A percentile compares a stretch with the other conserved stretches of the same genome.
Conservation (phyloP, 2,329 filamentous ascomycete genomes). For the Aspergillus thermomutatus region DNA sequence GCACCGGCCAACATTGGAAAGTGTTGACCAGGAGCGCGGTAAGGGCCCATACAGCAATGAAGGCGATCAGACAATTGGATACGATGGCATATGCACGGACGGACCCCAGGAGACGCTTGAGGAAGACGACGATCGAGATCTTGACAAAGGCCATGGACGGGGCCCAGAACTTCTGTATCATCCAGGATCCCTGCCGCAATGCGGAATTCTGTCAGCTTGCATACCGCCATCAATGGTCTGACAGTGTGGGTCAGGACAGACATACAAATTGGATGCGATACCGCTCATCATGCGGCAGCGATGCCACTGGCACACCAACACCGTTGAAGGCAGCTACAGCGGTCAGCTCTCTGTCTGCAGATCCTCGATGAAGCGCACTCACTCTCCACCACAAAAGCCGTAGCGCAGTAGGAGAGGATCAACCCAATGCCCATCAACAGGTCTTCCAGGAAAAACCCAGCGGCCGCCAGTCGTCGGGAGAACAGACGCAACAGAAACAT, state of each 20-base stretch:
- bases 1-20: slow-evolving; percentile 10
- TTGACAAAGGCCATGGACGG: slow-evolving; percentile 11
- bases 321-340: slow-evolving; percentile 10
- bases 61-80: slow-evolving; percentile 7
- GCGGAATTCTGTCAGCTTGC: not conserved
- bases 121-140: slow-evolving; percentile 12
- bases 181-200: slow-evolving; percentile 8
- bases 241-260: not conserved
- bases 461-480: slow-evolving; percentile 2
- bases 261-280: slow-evolving; percentile 9
- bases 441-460: slow-evolving; percentile 7
- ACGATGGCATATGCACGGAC: slow-evolving; percentile 1
- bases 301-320: slow-evolving; percentile 1
- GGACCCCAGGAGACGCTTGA: slow-evolving; percentile 8
- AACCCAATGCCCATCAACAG: slow-evolving; percentile 10
- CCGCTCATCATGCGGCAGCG: slow-evolving; percentile 5
- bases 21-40: slow-evolving; percentile 8
- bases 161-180: slow-evolving; percentile 14
- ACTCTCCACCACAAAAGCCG: slow-evolving; percentile 9
- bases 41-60: slow-evolving; percentile 10
- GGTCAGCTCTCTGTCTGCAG: not conserved
- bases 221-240: too few species aligned
- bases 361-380: not conserved
- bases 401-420: slow-evolving; percentile 9
- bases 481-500: slow-evolving; percentile 7